A percentile compares a stretch with the other conserved stretches of the same genome.
These are phyloP conservation scores for Lichtheimia corymbifera DNA, from an alignment of 371 early-diverging fungal genomes.

Conservation along the genomic window DNA sequence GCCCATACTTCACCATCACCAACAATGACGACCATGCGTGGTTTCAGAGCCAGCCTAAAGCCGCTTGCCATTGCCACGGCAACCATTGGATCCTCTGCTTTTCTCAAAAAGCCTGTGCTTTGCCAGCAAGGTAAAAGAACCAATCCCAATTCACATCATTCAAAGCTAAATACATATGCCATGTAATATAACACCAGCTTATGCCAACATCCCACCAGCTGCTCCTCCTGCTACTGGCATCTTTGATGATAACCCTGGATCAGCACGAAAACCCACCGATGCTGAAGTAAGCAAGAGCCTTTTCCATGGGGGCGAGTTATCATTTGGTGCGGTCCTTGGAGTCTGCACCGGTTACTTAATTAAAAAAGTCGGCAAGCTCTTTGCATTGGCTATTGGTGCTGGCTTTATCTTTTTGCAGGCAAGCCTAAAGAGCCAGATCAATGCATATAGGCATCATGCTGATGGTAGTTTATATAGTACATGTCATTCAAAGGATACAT, in stretches of 20 bases:
- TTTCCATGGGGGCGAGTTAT: constrained; percentile 40
- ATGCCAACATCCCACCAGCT: too few relatives aligned
- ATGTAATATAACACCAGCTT: too few relatives aligned
- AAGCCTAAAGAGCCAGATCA: constrained; percentile 4
- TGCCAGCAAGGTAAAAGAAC: neutral
- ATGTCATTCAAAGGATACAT: constrained; percentile 54
- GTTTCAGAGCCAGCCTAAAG: neutral
- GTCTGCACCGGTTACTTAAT: constrained; percentile 48
- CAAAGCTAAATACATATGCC: too few relatives aligned
- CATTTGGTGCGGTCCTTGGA: constrained; percentile 50
- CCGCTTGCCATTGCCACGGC: neutral
- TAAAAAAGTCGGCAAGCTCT: constrained; percentile 48
- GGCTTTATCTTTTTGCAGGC: constrained; percentile 50
- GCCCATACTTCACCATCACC: too few relatives aligned
- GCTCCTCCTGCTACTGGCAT: too few relatives aligned
- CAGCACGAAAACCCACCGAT: constrained; percentile 5
- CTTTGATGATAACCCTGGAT: too few relatives aligned
- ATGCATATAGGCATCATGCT: neutral
- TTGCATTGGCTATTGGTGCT: constrained; percentile 39
- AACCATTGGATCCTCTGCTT: neutral
- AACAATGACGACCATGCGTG: too few relatives aligned
- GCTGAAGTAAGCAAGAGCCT: constrained; percentile 14
- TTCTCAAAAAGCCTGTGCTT: neutral
- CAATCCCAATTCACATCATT: neutral
- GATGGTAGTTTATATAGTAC: constrained; percentile 25